Evolutionary conservation across 441 rosid genomes (phyloP).

Genomic region (Geranium incanum): DNA sequence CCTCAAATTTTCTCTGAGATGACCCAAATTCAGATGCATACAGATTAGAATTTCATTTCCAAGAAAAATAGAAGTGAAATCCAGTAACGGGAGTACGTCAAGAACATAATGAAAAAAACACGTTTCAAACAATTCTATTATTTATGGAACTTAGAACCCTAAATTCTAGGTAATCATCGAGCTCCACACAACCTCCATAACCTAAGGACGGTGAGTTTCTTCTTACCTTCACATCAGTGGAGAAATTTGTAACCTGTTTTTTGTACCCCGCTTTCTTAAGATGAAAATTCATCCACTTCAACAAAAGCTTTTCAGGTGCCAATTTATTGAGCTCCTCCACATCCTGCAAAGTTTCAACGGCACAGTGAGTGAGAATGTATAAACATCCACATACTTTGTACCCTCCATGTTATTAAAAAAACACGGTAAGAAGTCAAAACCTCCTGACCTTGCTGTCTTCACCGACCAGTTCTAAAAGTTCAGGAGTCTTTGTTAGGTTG

Average conservation of each 20-base stretch:
- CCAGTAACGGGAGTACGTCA: background rate
- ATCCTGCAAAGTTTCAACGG: conserved; percentile 46
- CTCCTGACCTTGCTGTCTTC: conserved; percentile 68
- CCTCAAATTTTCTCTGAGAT: background rate
- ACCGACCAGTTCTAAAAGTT: conserved; percentile 69
- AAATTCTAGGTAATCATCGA: too few relatives aligned
- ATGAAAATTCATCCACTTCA: conserved; percentile 98
- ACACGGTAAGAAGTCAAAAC: conserved; percentile 4
- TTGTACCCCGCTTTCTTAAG: conserved; percentile 86
- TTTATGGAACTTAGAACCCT: too few relatives aligned
- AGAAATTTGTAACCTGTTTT: conserved; percentile 84
- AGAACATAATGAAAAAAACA: background rate
- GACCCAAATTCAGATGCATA: background rate
- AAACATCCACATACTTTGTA: background rate
- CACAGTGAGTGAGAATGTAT: background rate
- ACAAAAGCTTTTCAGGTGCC: conserved; percentile 87
- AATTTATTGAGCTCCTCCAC: conserved; percentile 90
- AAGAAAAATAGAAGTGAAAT: background rate
- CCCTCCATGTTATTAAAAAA: conserved; percentile 12
- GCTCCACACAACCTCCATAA: too few relatives aligned
- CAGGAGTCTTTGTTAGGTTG: conserved; percentile 89
- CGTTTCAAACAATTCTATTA: too few relatives aligned
- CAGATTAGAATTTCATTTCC: background rate
- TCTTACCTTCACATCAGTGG: conserved; percentile 90
- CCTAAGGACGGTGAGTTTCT: conserved; percentile 17